Base-by-base conservation (phyloP, 768 basidiomycete genomes). In the Pleurotus eryngii region DNA sequence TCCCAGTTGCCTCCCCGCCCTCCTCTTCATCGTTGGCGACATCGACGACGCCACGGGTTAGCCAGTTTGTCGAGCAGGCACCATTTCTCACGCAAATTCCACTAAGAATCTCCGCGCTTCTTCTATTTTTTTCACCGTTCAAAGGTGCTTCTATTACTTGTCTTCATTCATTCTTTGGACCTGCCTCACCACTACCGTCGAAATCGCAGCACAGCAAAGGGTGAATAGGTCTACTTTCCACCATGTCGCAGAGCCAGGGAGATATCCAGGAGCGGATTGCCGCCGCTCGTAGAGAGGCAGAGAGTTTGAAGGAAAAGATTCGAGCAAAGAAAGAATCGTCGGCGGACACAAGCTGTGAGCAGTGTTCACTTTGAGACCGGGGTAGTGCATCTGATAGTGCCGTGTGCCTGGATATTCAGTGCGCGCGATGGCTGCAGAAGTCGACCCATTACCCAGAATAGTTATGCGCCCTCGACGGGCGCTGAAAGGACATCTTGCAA, bases 291-390 rank as follows among this genome's bases (percentile, higher is more conserved):
- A 83, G 97, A 70, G 97, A 98, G 75, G 95, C 95, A 46, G 96
- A 98, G 75, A 89, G 85, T 68, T 73, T 99, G 76, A 99, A 97
- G 78, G 97, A 99, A 82, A 96, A 95, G 85, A 99, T 99, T 70
- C 82, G 95, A 67, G 89, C 92, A 49, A 96, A 92, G 74, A 89
- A 87, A 70, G 97, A 98, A 73, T 92, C 95, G 59, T 92, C 95
- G 49, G 95, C 92, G n/a, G 96, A 99, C 75, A 97, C 96, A 15
- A 96, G 92, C 68, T 77, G 96, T 99, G 69, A 76, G 95, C 87
- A 27, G 26, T 57, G 38, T 53, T 51, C 45, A 39, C 60, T 22
- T 55, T 47, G 46, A 40, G 54, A 37, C 50, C 49, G 49, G 53
- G 53, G 26, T 27, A 60, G 37, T 30, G 49, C n/a, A 26, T 55